Evolutionary conservation across 108 stramenopile genomes (phyloP).

Genomic region (Cyclotella cryptica): DNA sequence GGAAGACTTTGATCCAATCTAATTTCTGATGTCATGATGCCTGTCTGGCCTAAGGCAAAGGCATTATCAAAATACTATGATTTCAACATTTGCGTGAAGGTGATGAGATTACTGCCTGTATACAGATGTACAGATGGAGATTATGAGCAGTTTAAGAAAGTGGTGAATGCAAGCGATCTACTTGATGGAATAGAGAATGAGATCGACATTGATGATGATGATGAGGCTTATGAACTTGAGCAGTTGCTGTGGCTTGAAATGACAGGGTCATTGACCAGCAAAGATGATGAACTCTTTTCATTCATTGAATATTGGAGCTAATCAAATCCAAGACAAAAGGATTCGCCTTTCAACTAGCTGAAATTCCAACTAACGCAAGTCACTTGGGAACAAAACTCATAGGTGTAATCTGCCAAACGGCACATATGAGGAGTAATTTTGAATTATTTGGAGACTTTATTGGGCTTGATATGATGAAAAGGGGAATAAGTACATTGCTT

Average conservation of each 20-base stretch:
- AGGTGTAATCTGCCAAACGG: slow-evolving; percentile 20
- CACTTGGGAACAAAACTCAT: slow-evolving; percentile 6
- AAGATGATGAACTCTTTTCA: slow-evolving; percentile 10
- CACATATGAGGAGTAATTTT: slow-evolving; percentile 37
- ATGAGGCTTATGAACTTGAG: too few species aligned
- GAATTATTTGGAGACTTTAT: too few species aligned
- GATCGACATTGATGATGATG: too few species aligned
- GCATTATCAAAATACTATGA: slow-evolving; percentile 15
- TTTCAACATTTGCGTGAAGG: slow-evolving; percentile 24
- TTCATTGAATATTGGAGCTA: too few species aligned
- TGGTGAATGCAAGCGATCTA: too few species aligned
- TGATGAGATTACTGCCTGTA: neutral
- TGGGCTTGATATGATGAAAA: too few species aligned
- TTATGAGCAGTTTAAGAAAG: slow-evolving; percentile 26
- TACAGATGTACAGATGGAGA: slow-evolving; percentile 2
- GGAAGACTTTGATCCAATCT: neutral
- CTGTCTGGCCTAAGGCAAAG: slow-evolving; percentile 10
- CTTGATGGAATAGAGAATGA: slow-evolving; percentile 19
- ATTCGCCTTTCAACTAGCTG: slow-evolving; percentile 12
- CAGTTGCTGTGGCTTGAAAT: too few species aligned
- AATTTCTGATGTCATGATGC: too few species aligned
- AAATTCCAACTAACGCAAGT: neutral
- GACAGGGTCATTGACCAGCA: too few species aligned
- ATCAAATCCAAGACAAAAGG: slow-evolving; percentile 14
- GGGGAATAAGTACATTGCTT: too few species aligned